Evolutionary conservation across 2,329 filamentous ascomycete species (phyloP).

Genomic region (Phyllachora maydis): DNA sequence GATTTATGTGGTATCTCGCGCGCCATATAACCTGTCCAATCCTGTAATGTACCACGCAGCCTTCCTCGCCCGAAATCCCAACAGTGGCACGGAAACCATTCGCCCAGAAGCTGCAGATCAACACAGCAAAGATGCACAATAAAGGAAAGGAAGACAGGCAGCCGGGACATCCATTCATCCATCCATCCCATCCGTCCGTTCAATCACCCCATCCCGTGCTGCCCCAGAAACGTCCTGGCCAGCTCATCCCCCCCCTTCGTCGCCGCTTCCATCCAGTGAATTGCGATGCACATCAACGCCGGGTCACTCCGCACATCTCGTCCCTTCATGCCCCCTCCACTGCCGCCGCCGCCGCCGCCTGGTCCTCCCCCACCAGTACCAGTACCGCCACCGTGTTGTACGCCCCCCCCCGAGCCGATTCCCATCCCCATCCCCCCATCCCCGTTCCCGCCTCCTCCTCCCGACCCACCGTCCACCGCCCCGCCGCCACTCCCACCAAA

Average conservation of each 20-base stretch:
- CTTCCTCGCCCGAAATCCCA: too few species aligned
- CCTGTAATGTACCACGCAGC: too few species aligned
- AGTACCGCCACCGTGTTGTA: constrained; percentile 4
- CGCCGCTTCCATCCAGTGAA: constrained; percentile 93
- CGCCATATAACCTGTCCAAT: too few species aligned
- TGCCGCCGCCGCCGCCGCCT: constrained; percentile 9
- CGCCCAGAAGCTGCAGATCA: too few species aligned
- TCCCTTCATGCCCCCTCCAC: constrained; percentile 15
- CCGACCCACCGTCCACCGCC: constrained; percentile 6
- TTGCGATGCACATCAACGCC: constrained; percentile 76
- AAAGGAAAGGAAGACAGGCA: too few species aligned
- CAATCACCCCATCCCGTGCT: constrained; percentile 22
- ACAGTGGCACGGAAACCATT: too few species aligned
- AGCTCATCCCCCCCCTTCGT: constrained; percentile 71
- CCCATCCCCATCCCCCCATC: constrained; percentile 6
- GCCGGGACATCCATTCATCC: too few species aligned
- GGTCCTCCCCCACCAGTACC: constrained; percentile 5
- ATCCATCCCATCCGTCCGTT: too few species aligned
- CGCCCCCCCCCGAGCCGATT: constrained; percentile 4
- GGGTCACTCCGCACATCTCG: constrained; percentile 56
- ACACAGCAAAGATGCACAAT: too few species aligned
- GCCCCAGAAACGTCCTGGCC: constrained; percentile 62
- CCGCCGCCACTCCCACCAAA: constrained; percentile 22
- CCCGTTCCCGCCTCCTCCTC: constrained; percentile 5
- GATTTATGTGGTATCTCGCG: too few species aligned